Conservation (phyloP, 1,284 basidiomycete species). For the Leucoagaricus sp. region DNA sequence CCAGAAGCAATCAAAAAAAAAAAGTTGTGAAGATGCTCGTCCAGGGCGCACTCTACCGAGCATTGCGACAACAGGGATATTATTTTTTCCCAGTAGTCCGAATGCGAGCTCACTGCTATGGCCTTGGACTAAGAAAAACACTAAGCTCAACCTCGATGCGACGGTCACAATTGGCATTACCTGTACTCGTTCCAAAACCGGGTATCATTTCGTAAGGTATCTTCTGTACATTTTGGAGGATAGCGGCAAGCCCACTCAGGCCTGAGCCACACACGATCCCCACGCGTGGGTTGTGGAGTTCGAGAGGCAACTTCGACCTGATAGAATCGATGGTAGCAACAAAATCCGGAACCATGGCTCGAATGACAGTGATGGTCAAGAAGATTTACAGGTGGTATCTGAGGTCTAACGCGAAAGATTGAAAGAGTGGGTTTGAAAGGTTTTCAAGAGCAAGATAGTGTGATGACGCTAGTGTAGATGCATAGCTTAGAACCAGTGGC, state of each 20-base stretch:
- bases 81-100: constrained; percentile 63
- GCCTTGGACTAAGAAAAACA: constrained; percentile 55
- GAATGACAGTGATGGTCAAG: not conserved
- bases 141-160: constrained; percentile 1
- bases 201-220: constrained; percentile 64
- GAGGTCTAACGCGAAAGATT: not conserved
- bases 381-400: not conserved
- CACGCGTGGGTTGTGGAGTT: constrained; percentile 51
- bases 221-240: constrained; percentile 52
- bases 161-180: constrained; percentile 36
- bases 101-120: constrained; percentile 80
- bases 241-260: constrained; percentile 63
- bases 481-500: no score
- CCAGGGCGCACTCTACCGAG: constrained; percentile 65
- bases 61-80: constrained; percentile 81
- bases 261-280: constrained; percentile 82
- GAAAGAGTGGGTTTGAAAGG: no score
- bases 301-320: constrained; percentile 23
- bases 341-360: constrained; percentile 14
- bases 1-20: not conserved
- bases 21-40: constrained; percentile 12
- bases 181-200: constrained; percentile 75
- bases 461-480: no score
- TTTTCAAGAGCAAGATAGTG: no score
- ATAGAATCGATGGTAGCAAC: constrained; percentile 26